A percentile compares a stretch with the other conserved stretches of the same genome.
phyloP scores from a whole-genome alignment of 2,329 filamentous ascomycete species.

The Hymenoscyphus occultus region DNA sequence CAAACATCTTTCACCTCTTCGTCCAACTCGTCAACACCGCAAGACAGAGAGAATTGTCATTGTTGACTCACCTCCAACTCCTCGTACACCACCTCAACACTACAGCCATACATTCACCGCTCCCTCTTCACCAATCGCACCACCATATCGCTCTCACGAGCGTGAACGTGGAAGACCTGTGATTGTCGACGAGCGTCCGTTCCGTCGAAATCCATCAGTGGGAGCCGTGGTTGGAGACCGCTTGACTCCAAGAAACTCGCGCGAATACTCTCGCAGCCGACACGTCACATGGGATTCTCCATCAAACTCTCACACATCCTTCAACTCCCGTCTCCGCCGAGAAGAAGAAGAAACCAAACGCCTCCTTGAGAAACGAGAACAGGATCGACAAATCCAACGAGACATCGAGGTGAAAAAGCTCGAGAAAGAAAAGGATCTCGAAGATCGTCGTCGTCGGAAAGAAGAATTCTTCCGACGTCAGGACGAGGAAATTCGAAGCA shows the following conservation, averaged over 20 bases:
- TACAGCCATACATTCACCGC: slow-evolving; percentile 41
- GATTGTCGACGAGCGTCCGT: slow-evolving; percentile 32
- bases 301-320: slow-evolving; percentile 26
- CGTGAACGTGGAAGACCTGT: slow-evolving; percentile 27
- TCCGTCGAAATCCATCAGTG: slow-evolving; percentile 22
- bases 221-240: slow-evolving; percentile 24
- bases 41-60: slow-evolving; percentile 44
- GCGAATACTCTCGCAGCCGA: slow-evolving; percentile 9
- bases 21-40: slow-evolving; percentile 32
- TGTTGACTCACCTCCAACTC: slow-evolving; percentile 45
- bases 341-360: slow-evolving; percentile 20
- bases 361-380: slow-evolving; percentile 5
- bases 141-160: slow-evolving; percentile 16
- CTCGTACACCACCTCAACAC: slow-evolving; percentile 46
- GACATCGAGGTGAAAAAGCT: not conserved
- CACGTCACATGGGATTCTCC: slow-evolving; percentile 26
- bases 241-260: slow-evolving; percentile 14
- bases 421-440: slow-evolving; percentile 14
- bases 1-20: slow-evolving; percentile 30
- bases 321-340: slow-evolving; percentile 20
- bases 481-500: slow-evolving; percentile 32
- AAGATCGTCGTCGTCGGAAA: slow-evolving; percentile 18
- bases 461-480: slow-evolving; percentile 27
- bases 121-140: slow-evolving; percentile 30
- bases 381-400: slow-evolving; percentile 5